A percentile compares a stretch with the other conserved stretches of the same genome.
These are phyloP conservation scores for Alternaria sp. DNA, from an alignment of 2,329 filamentous ascomycete genomes.

Conservation along the genomic window DNA sequence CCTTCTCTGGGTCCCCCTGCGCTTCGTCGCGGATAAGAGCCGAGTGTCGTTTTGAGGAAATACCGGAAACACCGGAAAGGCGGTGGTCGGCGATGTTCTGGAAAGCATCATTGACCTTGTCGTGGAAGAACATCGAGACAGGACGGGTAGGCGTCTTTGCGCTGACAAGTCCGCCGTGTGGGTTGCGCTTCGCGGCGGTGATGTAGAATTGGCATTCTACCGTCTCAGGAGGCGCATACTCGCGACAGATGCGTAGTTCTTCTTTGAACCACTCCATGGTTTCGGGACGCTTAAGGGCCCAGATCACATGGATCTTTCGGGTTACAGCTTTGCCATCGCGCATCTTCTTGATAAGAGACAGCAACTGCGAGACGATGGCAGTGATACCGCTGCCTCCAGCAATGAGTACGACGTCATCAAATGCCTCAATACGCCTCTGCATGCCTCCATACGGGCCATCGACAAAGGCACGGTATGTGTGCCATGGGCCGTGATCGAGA, in stretches of 20 bases:
- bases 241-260: conserved; percentile 88
- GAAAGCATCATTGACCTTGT: conserved; percentile 86
- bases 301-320: conserved; percentile 88
- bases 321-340: conserved; percentile 93
- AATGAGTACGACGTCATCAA: conserved; percentile 91
- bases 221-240: conserved; percentile 84
- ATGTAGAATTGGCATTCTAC: conserved; percentile 96
- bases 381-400: conserved; percentile 95
- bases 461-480: conserved; percentile 89
- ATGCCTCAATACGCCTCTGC: conserved; percentile 86
- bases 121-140: conserved; percentile 78
- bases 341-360: conserved; percentile 96
- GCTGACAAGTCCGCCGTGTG: conserved; percentile 57
- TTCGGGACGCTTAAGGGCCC: conserved; percentile 88
- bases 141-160: conserved; percentile 62
- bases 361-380: conserved; percentile 85
- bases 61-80: conserved; percentile 51
- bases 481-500: conserved; percentile 83
- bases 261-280: conserved; percentile 98
- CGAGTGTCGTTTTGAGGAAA: conserved; percentile 70
- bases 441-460: conserved; percentile 96
- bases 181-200: conserved; percentile 72
- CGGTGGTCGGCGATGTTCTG: conserved; percentile 82
- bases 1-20: conserved; percentile 76
- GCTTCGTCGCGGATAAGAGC: conserved; percentile 83